These are phyloP conservation scores for Gigaspora rosea DNA, from an alignment of 192 early-diverging fungal genomes.

Conservation along the genomic window DNA sequence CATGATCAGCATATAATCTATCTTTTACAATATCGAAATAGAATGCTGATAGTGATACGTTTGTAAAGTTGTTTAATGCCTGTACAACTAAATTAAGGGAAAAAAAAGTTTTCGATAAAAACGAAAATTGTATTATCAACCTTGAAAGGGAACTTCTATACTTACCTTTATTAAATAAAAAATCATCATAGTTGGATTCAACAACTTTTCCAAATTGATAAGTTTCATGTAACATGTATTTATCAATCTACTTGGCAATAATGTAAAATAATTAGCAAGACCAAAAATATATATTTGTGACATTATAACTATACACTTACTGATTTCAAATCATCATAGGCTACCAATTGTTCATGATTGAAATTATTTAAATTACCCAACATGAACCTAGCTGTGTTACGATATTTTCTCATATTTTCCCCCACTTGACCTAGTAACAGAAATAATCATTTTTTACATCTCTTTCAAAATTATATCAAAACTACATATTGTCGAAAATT, in stretches of 20 bases:
- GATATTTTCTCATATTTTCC: slow-evolving; percentile 74
- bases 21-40: slow-evolving; percentile 85
- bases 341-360: slow-evolving; percentile 40
- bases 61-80: slow-evolving; percentile 67
- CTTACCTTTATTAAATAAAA: slow-evolving; percentile 63
- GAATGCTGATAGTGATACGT: slow-evolving; percentile 66
- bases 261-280: not conserved
- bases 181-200: slow-evolving; percentile 58
- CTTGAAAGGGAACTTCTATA: not conserved
- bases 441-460: not conserved
- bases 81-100: slow-evolving; percentile 52
- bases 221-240: slow-evolving; percentile 68
- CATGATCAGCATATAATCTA: slow-evolving; percentile 63
- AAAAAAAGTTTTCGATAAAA: not conserved
- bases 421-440: slow-evolving; percentile 50
- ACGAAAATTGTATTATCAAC: not conserved
- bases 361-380: slow-evolving; percentile 72
- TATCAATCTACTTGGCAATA: slow-evolving; percentile 43
- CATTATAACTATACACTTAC: slow-evolving; percentile 26
- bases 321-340: slow-evolving; percentile 53
- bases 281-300: not conserved
- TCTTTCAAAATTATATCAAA: not conserved
- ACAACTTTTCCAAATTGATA: slow-evolving; percentile 59
- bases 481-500: too few species aligned
- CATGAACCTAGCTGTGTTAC: slow-evolving; percentile 76